Conservation (phyloP, 345 rosid species). For the Erodium maritimum region DNA sequence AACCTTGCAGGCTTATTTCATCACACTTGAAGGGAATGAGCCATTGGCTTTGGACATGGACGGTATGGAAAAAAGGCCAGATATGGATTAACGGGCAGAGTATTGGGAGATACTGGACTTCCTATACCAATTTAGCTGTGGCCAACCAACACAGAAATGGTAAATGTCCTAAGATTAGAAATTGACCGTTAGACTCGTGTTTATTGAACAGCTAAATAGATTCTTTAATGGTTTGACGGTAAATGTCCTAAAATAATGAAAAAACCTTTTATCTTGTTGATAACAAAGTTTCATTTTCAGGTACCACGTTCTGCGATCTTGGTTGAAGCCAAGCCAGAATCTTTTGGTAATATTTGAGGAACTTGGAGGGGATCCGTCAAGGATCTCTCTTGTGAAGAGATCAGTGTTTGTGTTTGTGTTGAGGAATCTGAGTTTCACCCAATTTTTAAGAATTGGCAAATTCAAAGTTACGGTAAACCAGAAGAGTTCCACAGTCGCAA, state of each 20-base stretch:
- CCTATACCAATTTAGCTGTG: slow-evolving; percentile 40
- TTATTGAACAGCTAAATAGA: no score
- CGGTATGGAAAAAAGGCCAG: slow-evolving; percentile 51
- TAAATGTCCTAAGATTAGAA: slow-evolving; percentile 7
- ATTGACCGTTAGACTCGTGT: no score
- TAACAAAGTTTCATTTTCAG: slow-evolving; percentile 18
- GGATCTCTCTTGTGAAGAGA: slow-evolving; percentile 34
- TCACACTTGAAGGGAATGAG: slow-evolving; percentile 35
- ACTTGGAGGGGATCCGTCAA: slow-evolving; percentile 37
- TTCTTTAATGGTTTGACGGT: no score
- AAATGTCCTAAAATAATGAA: not conserved
- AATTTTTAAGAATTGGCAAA: slow-evolving; percentile 91
- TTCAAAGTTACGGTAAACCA: slow-evolving; percentile 89
- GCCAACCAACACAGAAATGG: slow-evolving; percentile 51
- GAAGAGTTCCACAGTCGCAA: slow-evolving; percentile 77
- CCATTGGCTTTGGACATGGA: slow-evolving; percentile 48
- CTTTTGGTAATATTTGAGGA: slow-evolving; percentile 43
- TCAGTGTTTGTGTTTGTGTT: slow-evolving; percentile 46
- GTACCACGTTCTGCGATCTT: slow-evolving; percentile 55
- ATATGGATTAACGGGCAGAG: slow-evolving; percentile 41
- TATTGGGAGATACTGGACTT: slow-evolving; percentile 46
- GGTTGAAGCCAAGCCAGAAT: slow-evolving; percentile 43
- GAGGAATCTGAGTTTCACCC: slow-evolving; percentile 86
- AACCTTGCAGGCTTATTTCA: slow-evolving; percentile 28
- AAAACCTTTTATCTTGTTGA: not conserved